phyloP scores from a whole-genome alignment of 2,329 filamentous ascomycete species.

The Verruconis gallopava region DNA sequence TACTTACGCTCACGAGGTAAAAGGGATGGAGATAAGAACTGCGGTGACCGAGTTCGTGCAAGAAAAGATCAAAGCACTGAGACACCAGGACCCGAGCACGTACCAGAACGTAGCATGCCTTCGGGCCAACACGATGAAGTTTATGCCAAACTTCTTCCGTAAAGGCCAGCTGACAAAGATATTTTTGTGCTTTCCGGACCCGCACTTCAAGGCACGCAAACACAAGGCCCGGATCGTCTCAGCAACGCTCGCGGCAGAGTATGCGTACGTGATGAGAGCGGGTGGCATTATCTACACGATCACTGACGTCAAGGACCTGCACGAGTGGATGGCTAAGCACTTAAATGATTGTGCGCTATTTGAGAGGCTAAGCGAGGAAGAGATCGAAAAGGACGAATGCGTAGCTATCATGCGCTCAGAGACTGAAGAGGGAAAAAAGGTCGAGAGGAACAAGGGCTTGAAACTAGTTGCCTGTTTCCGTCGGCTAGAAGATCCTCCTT shows the following conservation, averaged over 20 bases:
- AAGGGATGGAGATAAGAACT: constrained; percentile 82
- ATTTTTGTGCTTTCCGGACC: constrained; percentile 97
- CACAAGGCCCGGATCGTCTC: constrained; percentile 95
- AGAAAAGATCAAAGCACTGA: constrained; percentile 71
- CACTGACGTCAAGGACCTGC: constrained; percentile 89
- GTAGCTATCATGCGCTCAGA: constrained; percentile 64
- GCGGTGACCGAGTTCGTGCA: constrained; percentile 86
- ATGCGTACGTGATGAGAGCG: constrained; percentile 72
- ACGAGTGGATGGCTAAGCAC: constrained; percentile 85
- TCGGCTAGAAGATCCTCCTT: constrained; percentile 65
- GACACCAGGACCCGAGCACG: constrained; percentile 39
- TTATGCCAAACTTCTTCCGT: constrained; percentile 92
- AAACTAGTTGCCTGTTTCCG: constrained; percentile 88
- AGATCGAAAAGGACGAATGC: constrained; percentile 50
- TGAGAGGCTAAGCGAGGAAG: constrained; percentile 56
- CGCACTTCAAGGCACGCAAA: constrained; percentile 94
- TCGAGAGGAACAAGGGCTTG: constrained; percentile 73
- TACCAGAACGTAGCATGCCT: constrained; percentile 86
- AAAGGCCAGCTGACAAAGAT: constrained; percentile 73
- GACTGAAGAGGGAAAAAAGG: constrained; percentile 97
- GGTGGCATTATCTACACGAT: constrained; percentile 91
- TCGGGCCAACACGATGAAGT: constrained; percentile 96
- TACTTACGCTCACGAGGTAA: not conserved
- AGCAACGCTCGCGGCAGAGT: constrained; percentile 77
- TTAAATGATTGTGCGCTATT: constrained; percentile 69